These are phyloP conservation scores for Russula virescens DNA, from an alignment of 768 basidiomycete species.

Conservation along the genomic window DNA sequence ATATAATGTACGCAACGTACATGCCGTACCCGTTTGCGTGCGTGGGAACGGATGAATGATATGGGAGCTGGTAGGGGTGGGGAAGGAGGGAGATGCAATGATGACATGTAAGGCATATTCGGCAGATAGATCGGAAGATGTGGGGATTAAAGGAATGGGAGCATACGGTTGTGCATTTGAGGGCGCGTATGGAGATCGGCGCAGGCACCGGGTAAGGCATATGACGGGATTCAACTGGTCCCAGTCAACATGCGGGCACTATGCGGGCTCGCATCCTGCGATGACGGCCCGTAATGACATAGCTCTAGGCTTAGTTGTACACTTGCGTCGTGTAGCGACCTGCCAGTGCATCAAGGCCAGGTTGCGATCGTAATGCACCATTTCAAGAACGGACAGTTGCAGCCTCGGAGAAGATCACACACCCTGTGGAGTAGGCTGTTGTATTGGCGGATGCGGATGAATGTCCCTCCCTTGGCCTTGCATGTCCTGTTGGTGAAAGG, in stretches of 20 bases:
- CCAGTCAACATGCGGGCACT: neutral
- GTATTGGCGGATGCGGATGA: constrained; percentile 22
- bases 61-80: neutral
- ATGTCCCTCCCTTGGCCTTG: constrained; percentile 25
- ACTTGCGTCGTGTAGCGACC: neutral
- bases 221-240: neutral
- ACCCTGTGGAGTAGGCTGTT: constrained; percentile 25
- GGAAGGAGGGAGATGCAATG: neutral
- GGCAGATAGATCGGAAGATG: constrained; percentile 4
- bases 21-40: neutral
- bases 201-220: neutral
- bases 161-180: constrained; percentile 1
- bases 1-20: constrained; percentile 5
- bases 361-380: neutral
- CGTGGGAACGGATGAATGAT: neutral
- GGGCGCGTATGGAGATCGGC: neutral
- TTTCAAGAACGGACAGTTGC: constrained; percentile 5
- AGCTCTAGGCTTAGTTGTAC: neutral
- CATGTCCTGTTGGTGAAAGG: constrained; percentile 16
- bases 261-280: neutral
- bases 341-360: neutral
- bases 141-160: neutral
- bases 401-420: constrained; percentile 11
- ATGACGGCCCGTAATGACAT: neutral
- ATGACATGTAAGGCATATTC: constrained; percentile 12